phyloP scores from a whole-genome alignment of 345 rosid genomes.

The Cochlearia excelsa region DNA sequence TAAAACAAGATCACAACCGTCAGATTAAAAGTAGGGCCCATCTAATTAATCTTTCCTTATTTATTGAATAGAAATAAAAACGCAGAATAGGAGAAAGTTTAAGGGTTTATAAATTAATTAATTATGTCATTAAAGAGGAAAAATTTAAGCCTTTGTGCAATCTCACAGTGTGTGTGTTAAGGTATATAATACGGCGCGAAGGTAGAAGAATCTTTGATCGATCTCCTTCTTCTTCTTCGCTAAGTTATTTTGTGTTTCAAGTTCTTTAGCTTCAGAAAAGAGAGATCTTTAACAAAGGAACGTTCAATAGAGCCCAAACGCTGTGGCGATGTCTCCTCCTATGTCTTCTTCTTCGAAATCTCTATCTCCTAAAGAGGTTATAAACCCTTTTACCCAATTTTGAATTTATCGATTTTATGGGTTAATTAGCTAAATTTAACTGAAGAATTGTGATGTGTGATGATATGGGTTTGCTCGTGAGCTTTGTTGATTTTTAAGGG shows the following conservation, averaged over 20 bases:
- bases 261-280: too few relatives aligned
- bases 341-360: conserved; percentile 36
- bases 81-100: conserved; percentile 4
- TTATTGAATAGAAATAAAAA: conserved; percentile 25
- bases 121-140: conserved; percentile 9
- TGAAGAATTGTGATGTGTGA: conserved; percentile 9
- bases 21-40: not conserved
- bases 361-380: conserved; percentile 50
- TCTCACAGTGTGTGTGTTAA: conserved; percentile 13
- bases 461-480: conserved; percentile 11
- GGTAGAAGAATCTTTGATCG: conserved; percentile 23
- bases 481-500: conserved; percentile 24
- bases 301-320: conserved; percentile 60
- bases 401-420: not conserved
- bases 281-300: not conserved
- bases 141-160: not conserved
- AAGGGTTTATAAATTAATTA: conserved; percentile 1
- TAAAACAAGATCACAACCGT: conserved; percentile 6
- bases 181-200: conserved; percentile 38
- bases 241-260: conserved; percentile 26
- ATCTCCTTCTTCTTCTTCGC: conserved; percentile 15
- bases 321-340: conserved; percentile 62
- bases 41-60: conserved; percentile 14
- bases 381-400: conserved; percentile 1
- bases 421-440: not conserved